Conservation (phyloP, 768 basidiomycete genomes). For the Mycena capillaripes region DNA sequence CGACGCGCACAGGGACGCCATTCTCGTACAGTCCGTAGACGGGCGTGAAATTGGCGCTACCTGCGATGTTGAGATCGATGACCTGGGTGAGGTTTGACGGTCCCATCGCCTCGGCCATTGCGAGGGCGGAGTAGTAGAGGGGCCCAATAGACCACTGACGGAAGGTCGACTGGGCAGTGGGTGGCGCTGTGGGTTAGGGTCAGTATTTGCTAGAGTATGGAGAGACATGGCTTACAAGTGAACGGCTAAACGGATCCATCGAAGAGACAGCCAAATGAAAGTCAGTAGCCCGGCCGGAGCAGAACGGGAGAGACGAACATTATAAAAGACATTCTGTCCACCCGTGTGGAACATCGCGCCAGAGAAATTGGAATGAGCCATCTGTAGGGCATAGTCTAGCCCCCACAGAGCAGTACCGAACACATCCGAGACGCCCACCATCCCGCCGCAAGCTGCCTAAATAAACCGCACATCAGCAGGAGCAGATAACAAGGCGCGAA, state of each 20-base stretch:
- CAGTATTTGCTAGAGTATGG: background rate
- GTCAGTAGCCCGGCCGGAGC: too few species aligned
- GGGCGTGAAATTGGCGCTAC: conserved; percentile 54
- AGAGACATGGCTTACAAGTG: background rate
- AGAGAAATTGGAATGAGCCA: conserved; percentile 55
- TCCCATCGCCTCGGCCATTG: conserved; percentile 62
- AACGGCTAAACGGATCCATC: background rate
- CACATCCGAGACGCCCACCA: conserved; percentile 62
- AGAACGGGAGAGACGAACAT: conserved; percentile 33
- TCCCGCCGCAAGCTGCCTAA: conserved; percentile 66
- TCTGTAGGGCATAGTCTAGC: conserved; percentile 62
- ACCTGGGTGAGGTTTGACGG: conserved; percentile 49
- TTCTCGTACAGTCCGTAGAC: conserved; percentile 54
- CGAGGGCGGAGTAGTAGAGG: conserved; percentile 62
- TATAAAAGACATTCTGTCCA: conserved; percentile 66
- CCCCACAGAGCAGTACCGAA: conserved; percentile 68
- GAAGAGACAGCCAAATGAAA: too few species aligned
- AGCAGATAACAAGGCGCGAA: background rate
- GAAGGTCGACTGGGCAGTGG: conserved; percentile 57
- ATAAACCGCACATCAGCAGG: too few species aligned
- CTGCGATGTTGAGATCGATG: conserved; percentile 53
- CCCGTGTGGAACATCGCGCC: conserved; percentile 55
- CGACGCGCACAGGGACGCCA: conserved; percentile 50
- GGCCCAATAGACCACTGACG: conserved; percentile 70
- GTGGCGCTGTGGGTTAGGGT: conserved; percentile 57